phyloP scores from a whole-genome alignment of 768 basidiomycete species.

The Lactarius deliciosus region DNA sequence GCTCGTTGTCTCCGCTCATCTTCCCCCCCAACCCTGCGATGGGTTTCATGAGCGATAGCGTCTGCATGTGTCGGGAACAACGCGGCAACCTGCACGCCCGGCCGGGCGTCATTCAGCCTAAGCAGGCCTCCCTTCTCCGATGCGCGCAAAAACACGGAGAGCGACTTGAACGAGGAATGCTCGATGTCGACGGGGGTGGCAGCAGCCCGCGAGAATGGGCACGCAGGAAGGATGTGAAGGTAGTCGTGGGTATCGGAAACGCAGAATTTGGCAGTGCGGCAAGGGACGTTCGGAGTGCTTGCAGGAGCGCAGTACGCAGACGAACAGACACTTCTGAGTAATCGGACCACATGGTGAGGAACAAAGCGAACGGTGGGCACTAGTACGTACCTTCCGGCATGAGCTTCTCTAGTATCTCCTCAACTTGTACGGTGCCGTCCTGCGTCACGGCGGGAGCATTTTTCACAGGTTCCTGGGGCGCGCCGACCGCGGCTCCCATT shows the following conservation, averaged over 20 bases:
- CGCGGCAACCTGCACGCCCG: slow-evolving; percentile 37
- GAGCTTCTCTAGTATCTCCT: slow-evolving; percentile 25
- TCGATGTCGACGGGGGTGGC: slow-evolving; percentile 64
- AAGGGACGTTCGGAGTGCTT: slow-evolving; percentile 57
- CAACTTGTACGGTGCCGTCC: slow-evolving; percentile 1
- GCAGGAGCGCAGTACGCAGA: slow-evolving; percentile 61
- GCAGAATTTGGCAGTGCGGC: slow-evolving; percentile 47
- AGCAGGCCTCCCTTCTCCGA: slow-evolving; percentile 74
- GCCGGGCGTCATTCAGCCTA: slow-evolving; percentile 60
- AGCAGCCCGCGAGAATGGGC: slow-evolving; percentile 59
- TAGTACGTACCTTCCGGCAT: slow-evolving; percentile 33
- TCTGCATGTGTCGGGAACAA: slow-evolving; percentile 59
- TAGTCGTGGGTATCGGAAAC: slow-evolving; percentile 76
- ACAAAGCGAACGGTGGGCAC: not conserved
- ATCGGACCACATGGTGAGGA: not conserved
- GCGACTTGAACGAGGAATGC: slow-evolving; percentile 75
- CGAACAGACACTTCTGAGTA: slow-evolving; percentile 54
- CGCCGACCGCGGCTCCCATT: not conserved
- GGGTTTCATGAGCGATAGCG: slow-evolving; percentile 50
- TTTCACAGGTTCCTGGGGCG: slow-evolving; percentile 33
- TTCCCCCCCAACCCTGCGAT: slow-evolving; percentile 61
- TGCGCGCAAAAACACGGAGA: slow-evolving; percentile 78
- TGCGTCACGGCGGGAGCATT: slow-evolving; percentile 4
- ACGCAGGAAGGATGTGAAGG: slow-evolving; percentile 75
- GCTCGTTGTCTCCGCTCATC: slow-evolving; percentile 64